Base-by-base conservation (phyloP, 1,139 yeast species). In the Suzukiozyma palmioleophila region DNA sequence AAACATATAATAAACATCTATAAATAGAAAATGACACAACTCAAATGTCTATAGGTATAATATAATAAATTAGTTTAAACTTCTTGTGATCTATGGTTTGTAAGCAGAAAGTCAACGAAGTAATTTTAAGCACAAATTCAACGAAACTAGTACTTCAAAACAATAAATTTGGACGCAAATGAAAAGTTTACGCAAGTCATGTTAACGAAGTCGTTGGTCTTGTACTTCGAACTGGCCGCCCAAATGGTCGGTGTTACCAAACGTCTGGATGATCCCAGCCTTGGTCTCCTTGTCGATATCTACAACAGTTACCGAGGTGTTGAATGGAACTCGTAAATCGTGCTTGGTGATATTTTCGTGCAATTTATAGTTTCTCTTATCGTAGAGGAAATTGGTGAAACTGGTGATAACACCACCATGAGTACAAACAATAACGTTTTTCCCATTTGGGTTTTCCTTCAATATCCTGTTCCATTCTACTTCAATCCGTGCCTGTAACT, bases 371-470 rank as follows among this genome's bases (percentile, higher is more conserved):
- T 60, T 56, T 36, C 57, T 51, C 22, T 65, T 69, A 2, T 52
- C 49, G 42, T 74, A 64, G 30, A 77, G 57, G 44, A 74, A 67
- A 39, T 77, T 73, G 37, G 76, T 54, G 35, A 83, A 72, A 35
- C 79, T 74, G 39, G 87, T 74, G 26, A 89, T 80, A 1, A 87
- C 87, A 6, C 96, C 96, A 14, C 97, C 97, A 55, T 89, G 97
- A 10, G 92, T 80, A 41, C 92, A 81, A 21, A 88, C 46, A 22
- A 81, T 66, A 1, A 84, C 72, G 44, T 83, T 84, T 35, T 60
- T 56, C 44, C 66, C 57, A 14, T 58, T 58, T 3, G 62, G 53
- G 1, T 51, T 52, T 2, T 52, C 46, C 7, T 62, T 62, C 3
- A 80, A 53, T 0, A 81, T 57, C 2, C 46, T 41, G 15, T 69